Base-by-base conservation (phyloP, 1,284 basidiomycete genomes). In the Rugiboletus extremiorientalis region DNA sequence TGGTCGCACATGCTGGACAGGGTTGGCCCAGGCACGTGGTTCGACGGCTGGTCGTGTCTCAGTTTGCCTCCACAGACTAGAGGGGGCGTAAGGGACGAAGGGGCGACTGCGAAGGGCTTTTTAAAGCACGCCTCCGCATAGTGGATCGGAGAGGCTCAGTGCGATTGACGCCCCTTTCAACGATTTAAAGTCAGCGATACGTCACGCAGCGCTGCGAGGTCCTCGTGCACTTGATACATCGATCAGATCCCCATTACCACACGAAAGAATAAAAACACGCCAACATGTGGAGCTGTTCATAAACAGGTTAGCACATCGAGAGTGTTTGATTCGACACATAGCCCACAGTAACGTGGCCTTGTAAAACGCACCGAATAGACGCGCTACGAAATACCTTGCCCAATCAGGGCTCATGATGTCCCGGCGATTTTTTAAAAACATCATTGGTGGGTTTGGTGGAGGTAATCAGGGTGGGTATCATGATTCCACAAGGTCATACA, bases 1-100 rank as follows among this genome's bases (percentile, higher is more conserved):
- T 33, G 16, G 37, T 38, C 1, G 41, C 8, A 48, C 65, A 67
- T 67, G n/a, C 2, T 52, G 3, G 12, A 37, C 16, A 33, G 18
- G 14, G 33, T 27, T n/a, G 22, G 22, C 15, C 12, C 25, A 22
- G 28, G 22, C 18, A 50, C 5, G 16, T 45, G 41, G 52, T 49
- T 46, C n/a, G n/a, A 41, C 1, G 28, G 33, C 4, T 1, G 33
- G n/a, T 1, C 11, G 30, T 11, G 4, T 23, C 20, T 30, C 12
- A 27, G 30, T 30, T 28, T 2, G 41, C 34, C 37, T 34, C 42
- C 14, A 34, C 38, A n/a, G 25, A 20, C 27, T 6, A 31, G 22
- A 25, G 41, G 7, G 23, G 33, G n/a, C 0, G 30, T 25, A 43
- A 46, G n/a, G 54, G 22, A 42, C 8, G 30, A 46, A n/a, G 25